Conservation (phyloP, 805 yeast genomes). For the Kuraishia molischiana region DNA sequence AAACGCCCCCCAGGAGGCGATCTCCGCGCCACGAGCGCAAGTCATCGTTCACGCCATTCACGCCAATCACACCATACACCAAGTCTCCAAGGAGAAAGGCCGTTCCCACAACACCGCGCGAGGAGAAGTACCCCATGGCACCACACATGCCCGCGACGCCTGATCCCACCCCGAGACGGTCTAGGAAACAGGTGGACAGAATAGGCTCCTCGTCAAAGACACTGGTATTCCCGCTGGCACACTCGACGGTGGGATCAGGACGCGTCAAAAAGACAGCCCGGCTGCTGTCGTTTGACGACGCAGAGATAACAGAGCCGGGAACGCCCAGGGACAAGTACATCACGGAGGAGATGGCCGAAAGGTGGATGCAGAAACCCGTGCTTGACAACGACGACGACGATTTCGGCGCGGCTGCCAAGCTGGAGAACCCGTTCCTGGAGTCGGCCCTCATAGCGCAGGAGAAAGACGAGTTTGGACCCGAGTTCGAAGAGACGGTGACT, state of each 20-base stretch:
- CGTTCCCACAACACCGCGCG: neutral
- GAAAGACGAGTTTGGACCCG: conserved; percentile 22
- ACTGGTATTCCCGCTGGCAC: conserved; percentile 19
- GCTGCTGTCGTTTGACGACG: conserved; percentile 4
- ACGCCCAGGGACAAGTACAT: conserved; percentile 25
- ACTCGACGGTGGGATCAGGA: conserved; percentile 18
- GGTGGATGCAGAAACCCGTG: conserved; percentile 8
- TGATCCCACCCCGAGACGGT: conserved; percentile 2
- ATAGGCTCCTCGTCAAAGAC: neutral
- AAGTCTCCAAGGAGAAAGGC: neutral
- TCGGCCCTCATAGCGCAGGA: conserved; percentile 7
- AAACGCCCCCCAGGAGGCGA: neutral
- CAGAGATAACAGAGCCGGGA: conserved; percentile 4
- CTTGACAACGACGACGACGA: conserved; percentile 10
- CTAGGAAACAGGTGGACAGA: neutral
- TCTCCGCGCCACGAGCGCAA: neutral
- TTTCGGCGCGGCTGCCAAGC: conserved; percentile 6
- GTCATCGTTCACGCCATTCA: neutral
- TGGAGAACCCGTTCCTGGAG: conserved; percentile 19
- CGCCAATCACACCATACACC: neutral
- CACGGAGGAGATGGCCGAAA: conserved; percentile 20
- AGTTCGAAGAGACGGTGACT: conserved; percentile 18
- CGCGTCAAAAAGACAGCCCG: conserved; percentile 7
- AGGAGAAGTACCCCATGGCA: neutral
- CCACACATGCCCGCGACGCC: conserved; percentile 2